Evolutionary conservation across 192 early-diverging fungal genomes (phyloP), one percentile per base, ranked within the genome.

Genomic region (Entomortierella chlamydospora): DNA sequence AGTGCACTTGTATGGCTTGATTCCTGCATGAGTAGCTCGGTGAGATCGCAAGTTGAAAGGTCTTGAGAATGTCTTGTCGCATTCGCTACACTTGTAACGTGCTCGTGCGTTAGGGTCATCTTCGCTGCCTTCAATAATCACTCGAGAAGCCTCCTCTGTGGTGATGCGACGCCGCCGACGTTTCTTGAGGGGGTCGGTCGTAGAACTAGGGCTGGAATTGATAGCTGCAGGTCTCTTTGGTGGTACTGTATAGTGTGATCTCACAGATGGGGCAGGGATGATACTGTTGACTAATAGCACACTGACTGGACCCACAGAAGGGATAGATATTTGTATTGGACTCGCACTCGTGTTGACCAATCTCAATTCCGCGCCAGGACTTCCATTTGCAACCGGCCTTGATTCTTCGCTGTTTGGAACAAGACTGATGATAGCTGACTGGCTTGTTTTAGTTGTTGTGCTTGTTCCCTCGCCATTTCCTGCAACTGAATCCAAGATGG

Each of bases 311-410:
- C 71, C 71, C 0, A 73, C 54, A 53, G 63, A 52, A 41, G 49
- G 53, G 13, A 73, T 42, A 41, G 57, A 56, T 30, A 73, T 73
- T 28, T 57, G 49, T 5, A 73, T 57, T 0, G 71, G 63, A 29
- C 62, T 58, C 33, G 23, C 57, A 50, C 71, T 73, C 37, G 62
- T 51, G 18, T 73, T 73, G 43, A 73, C 62, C 11, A 73, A 17
- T 20, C 59, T 65, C 22, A 73, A 30, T 17, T 64, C 56, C 39
- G 39, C 57, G 26, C 2, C 30, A 65, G 47, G 51, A 55, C 37
- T 49, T 57, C 5, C 57, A 65, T 17, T 47, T 39, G 20, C 41
- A 29, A n/a, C 52, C 64, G 43, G n/a, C n/a, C n/a, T 34, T 60
- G 20, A 42, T 51, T 42, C 56, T 57, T 28, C n/a, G n/a, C n/a